Evolutionary conservation across 306 rosid genomes (phyloP), one percentile per base, ranked within the genome.

Genomic region (Cucurbita maxima): DNA sequence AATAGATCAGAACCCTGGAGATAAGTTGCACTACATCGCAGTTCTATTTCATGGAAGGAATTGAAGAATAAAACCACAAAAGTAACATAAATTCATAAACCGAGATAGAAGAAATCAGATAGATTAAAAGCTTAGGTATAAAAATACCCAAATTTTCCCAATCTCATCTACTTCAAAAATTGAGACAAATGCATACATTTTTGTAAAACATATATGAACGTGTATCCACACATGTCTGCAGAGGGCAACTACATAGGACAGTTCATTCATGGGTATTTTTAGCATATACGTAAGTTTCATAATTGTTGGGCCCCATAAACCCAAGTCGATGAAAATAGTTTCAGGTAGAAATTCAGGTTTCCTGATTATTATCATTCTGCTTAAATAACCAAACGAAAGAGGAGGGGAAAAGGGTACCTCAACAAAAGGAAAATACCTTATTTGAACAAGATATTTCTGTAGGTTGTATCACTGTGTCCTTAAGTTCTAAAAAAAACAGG

Each of bases 1-100:
- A 60, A 83, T 78, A 68, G 55, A 76, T 85, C 71, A 90, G 86
- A 58, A 58, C 20, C 74, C 34, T 48, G 16, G 34, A 50, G 59
- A 51, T 70, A 70, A 70, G 47, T 22, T 15, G 14, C 64, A 10
- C 41, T 30, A 58, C 1, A 25, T 58, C 4, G 43, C 55, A 67
- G 1, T 22, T 19, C 53, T 66, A 20, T 11, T 40, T 12, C 53
- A 66, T 43, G 53, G 43, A 14, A 45, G 4, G 16, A 47, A 43
- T 51, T 34, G 47, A 51, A 51, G 74, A 51, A 70, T 70, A 51
- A 51, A 50, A 25, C 47, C 15, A 70, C 51, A 50, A 41, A 45
- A 9, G 5, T 51, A 66, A 44, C 16, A 14, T 30, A 16, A 40
- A 34, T 70, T 8, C 59, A 70, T 16, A 34, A 47, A 50, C 30